Base-by-base conservation (phyloP, 768 basidiomycete species). In the Paxillus ammoniavirescens region DNA sequence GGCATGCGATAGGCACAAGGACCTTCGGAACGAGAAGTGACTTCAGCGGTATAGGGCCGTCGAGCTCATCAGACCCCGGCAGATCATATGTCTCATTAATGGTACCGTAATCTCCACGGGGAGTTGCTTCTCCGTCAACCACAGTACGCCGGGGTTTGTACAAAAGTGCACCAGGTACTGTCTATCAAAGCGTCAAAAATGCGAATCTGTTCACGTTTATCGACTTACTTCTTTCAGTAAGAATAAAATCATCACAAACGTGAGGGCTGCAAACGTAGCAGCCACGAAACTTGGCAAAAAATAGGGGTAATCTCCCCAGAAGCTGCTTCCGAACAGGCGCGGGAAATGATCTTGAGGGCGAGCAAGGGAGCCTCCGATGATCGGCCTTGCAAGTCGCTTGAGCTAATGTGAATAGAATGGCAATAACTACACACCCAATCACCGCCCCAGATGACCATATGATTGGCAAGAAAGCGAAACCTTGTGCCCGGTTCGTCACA, bases 271-370 rank as follows among this genome's bases (percentile, higher is more conserved):
- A 55, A 81, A 76, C 0, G 78, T 77, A 1, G 83, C 83, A 2
- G 83, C 73, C 8, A 84, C 78, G 6, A 79, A 76, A 58, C 84
- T 87, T 1, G 87, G 82, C 30, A 89, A 75, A 64, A 89, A 87
- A 74, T 79, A 71, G 3, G 83, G 84, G 54, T 83, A 79, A 30
- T 71, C 67, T 49, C 70, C 68, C 69, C 81, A 76, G 59, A 86
- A 83, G 10, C 71, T 57, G 30, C 69, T 70, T 14, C 70, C 57
- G 58, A 86, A 85, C 2, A 77, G 41, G 1, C 44, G 15, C 1
- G 82, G 82, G 59, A 78, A 84, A 9, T 70, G 75, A 48, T 83
- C 79, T 7, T 75, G 76, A 4, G 82, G 84, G 54, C 75, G 74
- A 53, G 79, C 73, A 46, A 85, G 73, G n/a, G 72, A 71, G 1